Evolutionary conservation across 805 yeast species (phyloP), one percentile per base, ranked within the genome.

Genomic region (Ogataea neopini): DNA sequence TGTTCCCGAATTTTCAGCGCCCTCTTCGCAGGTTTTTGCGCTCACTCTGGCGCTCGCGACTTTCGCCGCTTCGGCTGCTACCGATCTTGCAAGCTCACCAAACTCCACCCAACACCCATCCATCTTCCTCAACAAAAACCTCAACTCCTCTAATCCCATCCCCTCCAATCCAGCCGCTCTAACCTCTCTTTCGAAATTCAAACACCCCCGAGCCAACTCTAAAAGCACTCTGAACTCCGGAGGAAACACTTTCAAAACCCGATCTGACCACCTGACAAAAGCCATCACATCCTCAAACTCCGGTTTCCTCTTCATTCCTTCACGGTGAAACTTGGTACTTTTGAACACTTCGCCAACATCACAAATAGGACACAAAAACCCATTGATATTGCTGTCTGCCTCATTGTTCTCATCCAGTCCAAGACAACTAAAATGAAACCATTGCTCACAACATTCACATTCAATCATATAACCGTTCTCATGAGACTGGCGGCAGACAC

Each of bases 351-450:
- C 19, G 3, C 52, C 61, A 49, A 60, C 61, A 56, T 77, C 79
- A 61, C 88, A 83, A 19, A 80, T 55, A 1, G 84, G 76, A 64
- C 88, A 83, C 11, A 73, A 62, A 53, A 74, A 83, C 9, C 62
- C 64, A 29, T 64, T 70, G 34, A 67, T 65, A 32, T 28, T 39
- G 42, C 18, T 39, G 3, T 53, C 56, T n/a, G 64, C 70, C 29
- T 68, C 56, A 29, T 47, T 52, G 29, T 48, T 48, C 22, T 54
- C 59, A 34, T 51, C 49, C 34, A 71, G 58, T 43, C 74, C 74
- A 37, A 84, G 69, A 63, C 91, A 85, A 13, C 64, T 65, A 39
- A 76, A 74, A 59, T 85, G 91, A 58, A 79, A 85, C 90, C 90
- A 84, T 56, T 84, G 88, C 44, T 75, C 71, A 62, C 92, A 86